A percentile compares a stretch with the other conserved stretches of the same genome.
Conservation (phyloP, 768 basidiomycete genomes). For the Pisolithus orientalis region DNA sequence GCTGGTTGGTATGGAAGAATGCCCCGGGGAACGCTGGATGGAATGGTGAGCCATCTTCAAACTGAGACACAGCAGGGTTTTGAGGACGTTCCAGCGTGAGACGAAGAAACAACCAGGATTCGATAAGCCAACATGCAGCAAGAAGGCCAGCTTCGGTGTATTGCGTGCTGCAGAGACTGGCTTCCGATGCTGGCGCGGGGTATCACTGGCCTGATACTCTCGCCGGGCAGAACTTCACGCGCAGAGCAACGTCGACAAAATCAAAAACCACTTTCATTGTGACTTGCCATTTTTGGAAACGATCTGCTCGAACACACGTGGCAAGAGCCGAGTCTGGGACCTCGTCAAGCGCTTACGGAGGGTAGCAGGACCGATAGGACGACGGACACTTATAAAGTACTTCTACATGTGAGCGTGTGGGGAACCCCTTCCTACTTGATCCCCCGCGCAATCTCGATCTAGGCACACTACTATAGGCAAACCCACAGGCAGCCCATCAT, state of each 20-base stretch:
- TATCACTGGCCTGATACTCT: no score
- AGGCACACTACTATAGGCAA: no score
- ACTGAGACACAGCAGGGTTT: neutral
- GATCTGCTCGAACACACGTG: slow-evolving; percentile 19
- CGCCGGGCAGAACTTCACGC: neutral
- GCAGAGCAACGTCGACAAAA: slow-evolving; percentile 9
- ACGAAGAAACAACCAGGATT: neutral
- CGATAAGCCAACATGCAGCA: slow-evolving; percentile 17
- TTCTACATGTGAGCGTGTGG: no score
- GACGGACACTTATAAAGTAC: no score
- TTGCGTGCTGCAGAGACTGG: neutral
- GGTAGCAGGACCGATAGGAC: neutral
- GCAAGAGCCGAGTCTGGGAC: neutral
- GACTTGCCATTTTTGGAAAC: slow-evolving; percentile 24
- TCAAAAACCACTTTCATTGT: slow-evolving; percentile 11
- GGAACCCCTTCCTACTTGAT: no score
- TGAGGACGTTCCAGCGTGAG: slow-evolving; percentile 5
- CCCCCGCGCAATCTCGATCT: no score
- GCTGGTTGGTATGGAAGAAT: slow-evolving; percentile 22
- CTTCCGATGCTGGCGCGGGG: no score
- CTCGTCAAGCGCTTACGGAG: neutral
- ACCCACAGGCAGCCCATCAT: no score
- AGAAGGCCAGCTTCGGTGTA: slow-evolving; percentile 26
- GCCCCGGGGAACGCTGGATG: slow-evolving; percentile 14
- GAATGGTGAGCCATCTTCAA: slow-evolving; percentile 16